phyloP scores from a whole-genome alignment of 805 yeast species.

The Saccharomycopsis fermentans region DNA sequence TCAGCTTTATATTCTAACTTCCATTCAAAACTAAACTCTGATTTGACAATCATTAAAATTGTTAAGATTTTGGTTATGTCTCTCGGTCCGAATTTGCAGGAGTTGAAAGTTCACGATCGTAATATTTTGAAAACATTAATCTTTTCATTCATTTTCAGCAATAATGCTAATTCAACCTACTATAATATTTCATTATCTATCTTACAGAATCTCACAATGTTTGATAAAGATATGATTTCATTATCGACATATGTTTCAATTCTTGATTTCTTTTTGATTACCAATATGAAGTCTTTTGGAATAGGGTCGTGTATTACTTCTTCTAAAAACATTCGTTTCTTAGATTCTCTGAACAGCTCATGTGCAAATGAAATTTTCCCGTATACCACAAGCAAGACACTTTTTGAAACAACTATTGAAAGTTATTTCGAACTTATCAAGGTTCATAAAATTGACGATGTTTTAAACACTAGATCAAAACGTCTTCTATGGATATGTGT shows the following conservation, averaged over 20 bases:
- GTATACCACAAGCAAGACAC: slow-evolving; percentile 31
- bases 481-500: slow-evolving; percentile 51
- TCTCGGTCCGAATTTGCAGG: slow-evolving; percentile 46
- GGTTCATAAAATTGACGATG: slow-evolving; percentile 35
- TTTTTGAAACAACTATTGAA: slow-evolving; percentile 38
- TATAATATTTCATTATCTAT: slow-evolving; percentile 32
- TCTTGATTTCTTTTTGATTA: slow-evolving; percentile 25
- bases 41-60: slow-evolving; percentile 33
- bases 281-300: slow-evolving; percentile 24
- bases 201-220: slow-evolving; percentile 38
- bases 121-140: slow-evolving; percentile 28
- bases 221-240: slow-evolving; percentile 31
- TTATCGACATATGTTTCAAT: slow-evolving; percentile 24
- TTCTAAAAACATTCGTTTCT: background rate
- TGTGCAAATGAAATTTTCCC: slow-evolving; percentile 35
- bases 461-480: slow-evolving; percentile 38
- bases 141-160: slow-evolving; percentile 26
- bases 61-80: slow-evolving; percentile 37
- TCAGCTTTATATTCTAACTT: slow-evolving; percentile 40
- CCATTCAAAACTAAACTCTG: slow-evolving; percentile 37
- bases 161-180: slow-evolving; percentile 22
- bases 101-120: slow-evolving; percentile 25
- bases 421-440: slow-evolving; percentile 52
- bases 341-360: slow-evolving; percentile 19
- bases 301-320: background rate